phyloP scores from a whole-genome alignment of 2,329 filamentous ascomycete genomes.

The Pseudophaeomoniella oleicola region DNA sequence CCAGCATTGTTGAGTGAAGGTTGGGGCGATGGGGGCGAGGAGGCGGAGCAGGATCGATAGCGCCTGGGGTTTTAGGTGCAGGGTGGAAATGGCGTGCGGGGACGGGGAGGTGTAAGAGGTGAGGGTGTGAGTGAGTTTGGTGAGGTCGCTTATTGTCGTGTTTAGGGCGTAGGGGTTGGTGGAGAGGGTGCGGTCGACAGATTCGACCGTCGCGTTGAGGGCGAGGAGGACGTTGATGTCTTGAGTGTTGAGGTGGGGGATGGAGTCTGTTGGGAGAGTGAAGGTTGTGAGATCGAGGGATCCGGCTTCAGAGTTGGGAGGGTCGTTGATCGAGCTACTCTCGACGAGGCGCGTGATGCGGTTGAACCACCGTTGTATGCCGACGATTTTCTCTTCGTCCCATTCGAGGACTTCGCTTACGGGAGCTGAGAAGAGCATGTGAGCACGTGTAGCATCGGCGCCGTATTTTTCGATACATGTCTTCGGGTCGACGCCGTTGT shows the following conservation, averaged over 20 bases:
- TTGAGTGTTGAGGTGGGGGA: neutral
- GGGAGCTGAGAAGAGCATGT: conserved; percentile 80
- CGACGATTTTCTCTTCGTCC: conserved; percentile 70
- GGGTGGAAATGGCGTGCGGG: conserved; percentile 15
- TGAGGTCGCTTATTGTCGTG: conserved; percentile 70
- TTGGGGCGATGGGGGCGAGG: conserved; percentile 66
- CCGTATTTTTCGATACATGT: conserved; percentile 59
- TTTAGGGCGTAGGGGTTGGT: conserved; percentile 64
- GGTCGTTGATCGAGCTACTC: conserved; percentile 17
- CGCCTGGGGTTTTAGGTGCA: neutral
- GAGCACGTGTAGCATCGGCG: conserved; percentile 69
- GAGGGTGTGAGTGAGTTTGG: conserved; percentile 61
- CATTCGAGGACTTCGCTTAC: conserved; percentile 74
- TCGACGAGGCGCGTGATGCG: conserved; percentile 47
- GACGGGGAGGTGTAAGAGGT: conserved; percentile 28
- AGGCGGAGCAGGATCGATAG: conserved; percentile 50
- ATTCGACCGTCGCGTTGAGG: conserved; percentile 52
- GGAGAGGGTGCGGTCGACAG: conserved; percentile 53
- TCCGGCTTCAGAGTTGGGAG: conserved; percentile 1
- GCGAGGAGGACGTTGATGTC: conserved; percentile 43
- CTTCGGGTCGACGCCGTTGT: conserved; percentile 77
- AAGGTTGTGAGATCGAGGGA: neutral
- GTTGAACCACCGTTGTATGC: conserved; percentile 66
- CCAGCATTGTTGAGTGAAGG: conserved; percentile 73
- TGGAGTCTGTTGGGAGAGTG: conserved; percentile 1